These are phyloP conservation scores for Evansstolkia leycettana DNA, from an alignment of 495 filamentous ascomycete genomes.

Conservation along the genomic window DNA sequence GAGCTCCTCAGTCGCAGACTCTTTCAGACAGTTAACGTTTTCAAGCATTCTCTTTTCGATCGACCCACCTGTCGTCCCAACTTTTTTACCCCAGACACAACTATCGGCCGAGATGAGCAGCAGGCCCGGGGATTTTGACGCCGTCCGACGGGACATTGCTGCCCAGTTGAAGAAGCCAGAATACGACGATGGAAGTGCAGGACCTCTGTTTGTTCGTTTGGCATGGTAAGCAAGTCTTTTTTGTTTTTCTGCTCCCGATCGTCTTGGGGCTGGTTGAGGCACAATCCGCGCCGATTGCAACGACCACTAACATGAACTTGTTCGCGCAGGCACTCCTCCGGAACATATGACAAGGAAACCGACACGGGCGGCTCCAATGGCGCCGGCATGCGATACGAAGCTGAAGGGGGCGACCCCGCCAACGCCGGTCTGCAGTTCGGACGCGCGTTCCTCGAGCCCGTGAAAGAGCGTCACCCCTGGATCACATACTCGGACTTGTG, in stretches of 20 bases:
- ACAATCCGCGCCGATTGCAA: too few species aligned
- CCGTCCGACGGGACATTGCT: conserved; percentile 41
- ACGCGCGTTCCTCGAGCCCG: conserved; percentile 47
- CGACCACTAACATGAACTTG: too few species aligned
- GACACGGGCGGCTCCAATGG: conserved; percentile 52
- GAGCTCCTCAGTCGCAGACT: too few species aligned
- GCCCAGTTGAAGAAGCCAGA: conserved; percentile 43
- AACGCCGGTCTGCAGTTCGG: conserved; percentile 53
- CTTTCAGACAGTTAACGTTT: too few species aligned
- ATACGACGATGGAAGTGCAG: conserved; percentile 52
- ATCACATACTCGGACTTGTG: conserved; percentile 53
- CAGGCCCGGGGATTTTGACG: conserved; percentile 31
- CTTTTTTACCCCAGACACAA: conserved; percentile 7
- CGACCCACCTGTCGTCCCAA: too few species aligned
- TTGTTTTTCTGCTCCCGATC: conserved; percentile 4
- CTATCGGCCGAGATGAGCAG: conserved; percentile 30
- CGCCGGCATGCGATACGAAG: conserved; percentile 53
- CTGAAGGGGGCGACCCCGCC: conserved; percentile 49
- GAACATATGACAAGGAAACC: conserved; percentile 45
- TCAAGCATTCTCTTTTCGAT: too few species aligned
- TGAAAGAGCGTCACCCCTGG: conserved; percentile 46
- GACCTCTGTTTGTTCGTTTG: conserved; percentile 48
- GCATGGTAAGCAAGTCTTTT: conserved; percentile 37
- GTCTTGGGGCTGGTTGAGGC: background rate
- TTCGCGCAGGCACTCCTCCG: conserved; percentile 45